phyloP scores from a whole-genome alignment of 257 asterid genomes.

The Ligustrum vulgare region DNA sequence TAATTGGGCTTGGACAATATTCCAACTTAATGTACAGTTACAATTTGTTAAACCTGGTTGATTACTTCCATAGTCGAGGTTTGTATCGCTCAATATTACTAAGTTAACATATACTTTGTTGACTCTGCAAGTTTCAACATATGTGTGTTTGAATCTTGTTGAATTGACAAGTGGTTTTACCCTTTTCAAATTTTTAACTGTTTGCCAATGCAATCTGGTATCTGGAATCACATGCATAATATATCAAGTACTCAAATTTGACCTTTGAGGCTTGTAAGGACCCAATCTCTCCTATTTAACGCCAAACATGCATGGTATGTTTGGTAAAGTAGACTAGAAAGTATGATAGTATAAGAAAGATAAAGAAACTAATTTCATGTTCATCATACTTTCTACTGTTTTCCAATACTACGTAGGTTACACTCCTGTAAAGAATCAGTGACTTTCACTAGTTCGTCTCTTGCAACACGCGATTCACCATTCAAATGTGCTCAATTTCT shows the following conservation, averaged over 20 bases:
- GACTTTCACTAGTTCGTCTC: too few relatives aligned
- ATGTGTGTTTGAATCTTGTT: slow-evolving; percentile 32
- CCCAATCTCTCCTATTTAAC: too few relatives aligned
- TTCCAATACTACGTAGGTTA: too few relatives aligned
- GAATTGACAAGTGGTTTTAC: not conserved
- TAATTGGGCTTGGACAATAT: too few relatives aligned
- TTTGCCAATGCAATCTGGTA: not conserved
- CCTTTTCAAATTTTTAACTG: not conserved
- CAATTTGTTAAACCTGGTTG: slow-evolving; percentile 67
- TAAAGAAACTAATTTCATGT: too few relatives aligned
- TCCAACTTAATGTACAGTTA: slow-evolving; percentile 51
- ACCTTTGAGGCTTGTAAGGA: not conserved
- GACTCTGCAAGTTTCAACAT: not conserved
- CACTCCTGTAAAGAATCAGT: too few relatives aligned
- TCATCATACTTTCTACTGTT: too few relatives aligned
- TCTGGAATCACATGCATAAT: not conserved
- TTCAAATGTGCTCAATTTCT: too few relatives aligned
- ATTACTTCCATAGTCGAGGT: slow-evolving; percentile 80
- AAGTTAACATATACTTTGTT: slow-evolving; percentile 45
- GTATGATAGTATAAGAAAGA: too few relatives aligned
- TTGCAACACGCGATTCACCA: too few relatives aligned
- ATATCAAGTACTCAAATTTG: not conserved
- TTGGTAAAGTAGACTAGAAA: too few relatives aligned
- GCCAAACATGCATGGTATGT: too few relatives aligned
- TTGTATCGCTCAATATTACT: slow-evolving; percentile 71